A percentile compares a stretch with the other conserved stretches of the same genome.
Evolutionary conservation across 169 alveolate genomes (phyloP).

Genomic region (Nephromyces sp.): DNA sequence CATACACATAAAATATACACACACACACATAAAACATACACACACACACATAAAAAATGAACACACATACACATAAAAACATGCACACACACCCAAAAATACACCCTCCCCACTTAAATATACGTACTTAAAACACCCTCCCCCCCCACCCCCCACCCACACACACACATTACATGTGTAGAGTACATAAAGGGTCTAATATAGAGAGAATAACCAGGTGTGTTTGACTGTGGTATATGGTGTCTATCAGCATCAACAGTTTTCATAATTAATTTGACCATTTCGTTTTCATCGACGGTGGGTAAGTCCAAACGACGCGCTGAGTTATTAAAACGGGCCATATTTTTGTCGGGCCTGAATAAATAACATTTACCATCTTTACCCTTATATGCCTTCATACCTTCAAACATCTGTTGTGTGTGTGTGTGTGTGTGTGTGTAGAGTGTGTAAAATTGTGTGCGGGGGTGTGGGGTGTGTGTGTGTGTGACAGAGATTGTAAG

Average conservation of each 20-base stretch:
- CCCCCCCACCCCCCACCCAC: too few relatives aligned
- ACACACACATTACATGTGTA: not conserved
- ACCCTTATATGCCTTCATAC: slow-evolving; percentile 2
- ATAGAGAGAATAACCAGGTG: slow-evolving; percentile 50
- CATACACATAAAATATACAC: too few relatives aligned
- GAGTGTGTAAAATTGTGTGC: too few relatives aligned
- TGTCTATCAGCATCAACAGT: slow-evolving; percentile 43
- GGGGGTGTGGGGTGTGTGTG: too few relatives aligned
- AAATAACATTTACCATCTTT: not conserved
- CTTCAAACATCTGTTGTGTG: slow-evolving; percentile 13
- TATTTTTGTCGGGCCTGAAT: slow-evolving; percentile 8
- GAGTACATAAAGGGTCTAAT: slow-evolving; percentile 44
- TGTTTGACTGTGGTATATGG: slow-evolving; percentile 51
- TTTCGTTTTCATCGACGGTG: slow-evolving; percentile 34
- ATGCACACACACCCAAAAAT: too few relatives aligned
- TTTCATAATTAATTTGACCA: slow-evolving; percentile 35
- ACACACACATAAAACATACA: too few relatives aligned
- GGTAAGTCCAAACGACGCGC: slow-evolving; percentile 1
- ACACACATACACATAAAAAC: too few relatives aligned
- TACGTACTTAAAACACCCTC: too few relatives aligned
- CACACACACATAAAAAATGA: too few relatives aligned
- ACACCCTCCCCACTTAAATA: too few relatives aligned
- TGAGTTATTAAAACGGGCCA: not conserved
- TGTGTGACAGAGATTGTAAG: too few relatives aligned
- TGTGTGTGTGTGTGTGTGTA: too few relatives aligned